A percentile compares a stretch with the other conserved stretches of the same genome.
These are phyloP conservation scores for Poterioochromonas sp. DNA, from an alignment of 352 stramenopile species.

Conservation along the genomic window DNA sequence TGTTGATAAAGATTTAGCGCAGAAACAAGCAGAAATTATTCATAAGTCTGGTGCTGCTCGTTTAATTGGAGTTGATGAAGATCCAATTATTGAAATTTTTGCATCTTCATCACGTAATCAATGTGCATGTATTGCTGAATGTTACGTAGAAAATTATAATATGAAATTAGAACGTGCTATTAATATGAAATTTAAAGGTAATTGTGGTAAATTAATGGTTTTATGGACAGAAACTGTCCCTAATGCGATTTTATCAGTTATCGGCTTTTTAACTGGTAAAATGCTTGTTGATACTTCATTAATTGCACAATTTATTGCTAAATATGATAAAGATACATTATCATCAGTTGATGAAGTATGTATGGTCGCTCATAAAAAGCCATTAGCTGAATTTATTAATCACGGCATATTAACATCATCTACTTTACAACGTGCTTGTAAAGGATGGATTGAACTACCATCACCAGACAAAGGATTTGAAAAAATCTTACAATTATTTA, in stretches of 20 bases:
- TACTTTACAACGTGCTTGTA: background rate
- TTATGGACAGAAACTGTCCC: background rate
- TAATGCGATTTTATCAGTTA: background rate
- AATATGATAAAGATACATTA: constrained; percentile 21
- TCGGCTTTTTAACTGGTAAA: background rate
- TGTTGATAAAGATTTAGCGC: background rate
- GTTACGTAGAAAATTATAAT: background rate
- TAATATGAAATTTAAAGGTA: constrained; percentile 29
- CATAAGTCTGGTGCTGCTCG: background rate
- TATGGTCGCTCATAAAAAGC: background rate
- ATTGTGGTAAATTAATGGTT: background rate
- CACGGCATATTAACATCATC: background rate
- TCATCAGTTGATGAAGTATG: background rate
- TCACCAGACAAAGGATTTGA: constrained; percentile 18
- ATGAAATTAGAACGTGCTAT: constrained; percentile 24
- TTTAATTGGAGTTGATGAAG: constrained; percentile 6
- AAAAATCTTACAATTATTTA: constrained; percentile 5
- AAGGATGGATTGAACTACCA: constrained; percentile 2
- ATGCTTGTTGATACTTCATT: background rate
- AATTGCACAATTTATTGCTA: background rate
- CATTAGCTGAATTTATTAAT: background rate
- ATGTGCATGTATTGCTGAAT: background rate
- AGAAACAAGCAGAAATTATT: background rate
- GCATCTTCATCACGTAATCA: background rate
- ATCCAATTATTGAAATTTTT: background rate